phyloP scores from a whole-genome alignment of 1,284 basidiomycete genomes.

The Blastosporella zonata region DNA sequence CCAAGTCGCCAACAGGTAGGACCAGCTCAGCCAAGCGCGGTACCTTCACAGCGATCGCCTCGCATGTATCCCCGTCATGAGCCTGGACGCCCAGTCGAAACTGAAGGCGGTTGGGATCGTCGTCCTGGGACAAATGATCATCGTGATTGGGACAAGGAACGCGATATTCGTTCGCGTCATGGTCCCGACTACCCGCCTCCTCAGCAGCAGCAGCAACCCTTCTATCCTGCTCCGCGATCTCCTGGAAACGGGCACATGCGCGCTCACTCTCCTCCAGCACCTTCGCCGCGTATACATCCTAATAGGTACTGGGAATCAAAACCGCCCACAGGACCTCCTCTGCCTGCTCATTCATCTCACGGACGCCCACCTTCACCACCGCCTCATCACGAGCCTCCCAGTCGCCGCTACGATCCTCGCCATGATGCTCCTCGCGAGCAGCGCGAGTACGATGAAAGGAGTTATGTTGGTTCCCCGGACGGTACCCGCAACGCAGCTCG shows the following conservation, averaged over 20 bases:
- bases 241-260: constrained; percentile 30
- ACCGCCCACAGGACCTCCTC: constrained; percentile 26
- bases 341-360: constrained; percentile 27
- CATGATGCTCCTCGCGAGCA: constrained; percentile 35
- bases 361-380: constrained; percentile 30
- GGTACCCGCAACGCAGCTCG: constrained; percentile 25
- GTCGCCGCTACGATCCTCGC: constrained; percentile 40
- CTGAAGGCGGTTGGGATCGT: constrained; percentile 56
- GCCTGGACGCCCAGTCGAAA: constrained; percentile 35
- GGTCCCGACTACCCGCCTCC: constrained; percentile 44
- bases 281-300: constrained; percentile 52
- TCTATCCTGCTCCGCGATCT: constrained; percentile 39
- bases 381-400: constrained; percentile 28
- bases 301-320: constrained; percentile 44
- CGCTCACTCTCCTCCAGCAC: constrained; percentile 44
- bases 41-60: constrained; percentile 52
- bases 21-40: constrained; percentile 45
- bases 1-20: constrained; percentile 49
- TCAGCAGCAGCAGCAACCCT: constrained; percentile 27
- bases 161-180: constrained; percentile 44
- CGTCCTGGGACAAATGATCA: constrained; percentile 39
- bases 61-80: constrained; percentile 48
- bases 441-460: constrained; percentile 34
- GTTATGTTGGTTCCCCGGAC: constrained; percentile 36
- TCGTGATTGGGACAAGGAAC: constrained; percentile 49